Evolutionary conservation across 2,329 filamentous ascomycete genomes (phyloP), one percentile per base, ranked within the genome.

Genomic region (Pyricularia sp.): DNA sequence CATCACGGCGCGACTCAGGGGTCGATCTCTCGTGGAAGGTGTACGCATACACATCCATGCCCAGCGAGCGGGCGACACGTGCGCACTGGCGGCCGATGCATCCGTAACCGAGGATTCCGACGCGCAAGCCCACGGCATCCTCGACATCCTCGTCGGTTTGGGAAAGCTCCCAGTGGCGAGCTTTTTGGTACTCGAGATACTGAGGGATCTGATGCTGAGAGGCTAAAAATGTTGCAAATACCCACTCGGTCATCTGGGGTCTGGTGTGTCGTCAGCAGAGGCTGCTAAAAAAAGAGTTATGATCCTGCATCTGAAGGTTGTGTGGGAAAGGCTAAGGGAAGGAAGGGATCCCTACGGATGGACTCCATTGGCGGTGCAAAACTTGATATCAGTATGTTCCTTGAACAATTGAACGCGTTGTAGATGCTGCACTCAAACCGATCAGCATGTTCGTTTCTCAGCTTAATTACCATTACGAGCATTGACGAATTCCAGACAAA

Each of bases 21-120:
- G 87, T 89, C 1, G 64, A 12, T 10, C 65, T 62, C 22, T 57
- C 64, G 24, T 79, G 81, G 6, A 86, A 85, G 1, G 88, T 90
- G 75, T 87, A 89, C 1, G 88, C 88, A 68, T 88, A 78, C 0
- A 91, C 83, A 35, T 84, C 78, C 82, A 88, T 87, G 13, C 87
- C 88, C 69, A 88, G 73, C 4, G 84, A 82, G 6, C 78, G 78
- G 5, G 81, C 81, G 9, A 88, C 78, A 6, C 75, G 73, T 2
- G 77, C 78, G 19, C 74, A 70, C 61, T 80, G 76, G 5, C 78
- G 72, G 2, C 78, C 78, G 64, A 80, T 79, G 57, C 75, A 75
- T n/a, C 78, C 77, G 68, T 80, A 80, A 19, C 78, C 77, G 4
- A 80, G 72, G 62, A 79, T 74, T 22, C 75, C 75, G 1, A 78